phyloP scores from a whole-genome alignment of 2,329 filamentous ascomycete species.

The Simplicillium aogashimaense region DNA sequence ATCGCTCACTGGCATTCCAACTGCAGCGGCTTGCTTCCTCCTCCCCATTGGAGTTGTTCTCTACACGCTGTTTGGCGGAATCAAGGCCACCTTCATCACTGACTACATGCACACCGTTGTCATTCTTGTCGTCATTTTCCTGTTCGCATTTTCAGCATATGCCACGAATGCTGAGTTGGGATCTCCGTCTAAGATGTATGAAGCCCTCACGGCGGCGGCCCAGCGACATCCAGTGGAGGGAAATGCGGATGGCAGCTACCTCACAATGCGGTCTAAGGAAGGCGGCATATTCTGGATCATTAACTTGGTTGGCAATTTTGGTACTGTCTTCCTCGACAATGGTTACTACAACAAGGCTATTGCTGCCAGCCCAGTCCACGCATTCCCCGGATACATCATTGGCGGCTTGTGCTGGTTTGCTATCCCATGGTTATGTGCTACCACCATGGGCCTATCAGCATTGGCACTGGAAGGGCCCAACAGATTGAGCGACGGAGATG shows the following conservation, averaged over 20 bases:
- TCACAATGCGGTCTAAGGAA: slow-evolving; percentile 66
- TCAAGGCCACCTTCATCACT: slow-evolving; percentile 81
- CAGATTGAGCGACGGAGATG: slow-evolving; percentile 63
- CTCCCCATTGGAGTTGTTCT: slow-evolving; percentile 71
- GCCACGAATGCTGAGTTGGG: slow-evolving; percentile 63
- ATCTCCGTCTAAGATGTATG: slow-evolving; percentile 68
- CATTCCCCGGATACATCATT: slow-evolving; percentile 79
- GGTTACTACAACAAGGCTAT: slow-evolving; percentile 94
- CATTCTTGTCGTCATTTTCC: slow-evolving; percentile 73
- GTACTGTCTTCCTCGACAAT: slow-evolving; percentile 77
- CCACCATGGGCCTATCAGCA: slow-evolving; percentile 76
- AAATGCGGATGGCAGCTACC: slow-evolving; percentile 71
- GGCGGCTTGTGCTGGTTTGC: slow-evolving; percentile 87
- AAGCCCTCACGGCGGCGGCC: slow-evolving; percentile 62
- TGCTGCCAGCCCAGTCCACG: slow-evolving; percentile 74
- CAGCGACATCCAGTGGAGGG: slow-evolving; percentile 64
- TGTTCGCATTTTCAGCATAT: slow-evolving; percentile 77
- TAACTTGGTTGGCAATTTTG: slow-evolving; percentile 76
- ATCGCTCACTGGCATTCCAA: slow-evolving; percentile 34
- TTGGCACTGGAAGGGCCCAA: slow-evolving; percentile 68
- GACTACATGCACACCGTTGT: slow-evolving; percentile 84
- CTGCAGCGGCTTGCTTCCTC: slow-evolving; percentile 74
- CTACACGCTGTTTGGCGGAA: slow-evolving; percentile 69
- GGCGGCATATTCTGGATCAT: slow-evolving; percentile 88
- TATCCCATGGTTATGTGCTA: slow-evolving; percentile 83